Conservation (phyloP, 371 early-diverging fungal species). For the Fennellomyces sp. region DNA sequence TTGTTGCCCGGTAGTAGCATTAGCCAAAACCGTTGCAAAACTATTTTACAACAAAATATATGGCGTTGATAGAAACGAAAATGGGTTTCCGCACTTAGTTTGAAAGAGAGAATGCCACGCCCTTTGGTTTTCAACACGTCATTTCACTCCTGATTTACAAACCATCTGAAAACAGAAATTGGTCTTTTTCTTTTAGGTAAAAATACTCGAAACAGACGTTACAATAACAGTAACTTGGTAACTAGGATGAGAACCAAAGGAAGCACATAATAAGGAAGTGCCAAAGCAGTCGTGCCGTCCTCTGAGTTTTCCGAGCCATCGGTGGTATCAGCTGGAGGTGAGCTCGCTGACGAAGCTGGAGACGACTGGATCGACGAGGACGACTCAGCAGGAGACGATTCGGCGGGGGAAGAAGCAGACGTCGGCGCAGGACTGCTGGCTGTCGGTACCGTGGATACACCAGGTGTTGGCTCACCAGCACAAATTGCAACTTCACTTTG, state of each 20-base stretch:
- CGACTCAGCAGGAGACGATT: background rate
- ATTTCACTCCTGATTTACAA: too few relatives aligned
- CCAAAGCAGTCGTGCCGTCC: background rate
- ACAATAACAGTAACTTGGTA: background rate
- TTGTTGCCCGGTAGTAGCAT: background rate
- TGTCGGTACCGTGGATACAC: background rate
- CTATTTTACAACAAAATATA: too few relatives aligned
- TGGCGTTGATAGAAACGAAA: too few relatives aligned
- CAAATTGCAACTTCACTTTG: background rate
- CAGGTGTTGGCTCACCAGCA: conserved; percentile 3
- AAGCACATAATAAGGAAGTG: background rate
- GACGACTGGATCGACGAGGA: background rate
- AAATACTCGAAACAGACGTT: background rate
- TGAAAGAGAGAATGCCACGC: background rate
- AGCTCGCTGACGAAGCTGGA: background rate
- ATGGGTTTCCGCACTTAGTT: too few relatives aligned
- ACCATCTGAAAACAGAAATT: too few relatives aligned
- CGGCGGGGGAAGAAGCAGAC: background rate
- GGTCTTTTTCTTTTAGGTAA: too few relatives aligned
- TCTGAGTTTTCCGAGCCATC: background rate
- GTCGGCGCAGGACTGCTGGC: background rate
- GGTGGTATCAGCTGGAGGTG: background rate
- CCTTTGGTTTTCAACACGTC: background rate
- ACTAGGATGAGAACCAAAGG: background rate
- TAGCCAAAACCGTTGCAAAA: background rate